phyloP scores from a whole-genome alignment of 139 green algal species.

The Chloropicon primus region DNA sequence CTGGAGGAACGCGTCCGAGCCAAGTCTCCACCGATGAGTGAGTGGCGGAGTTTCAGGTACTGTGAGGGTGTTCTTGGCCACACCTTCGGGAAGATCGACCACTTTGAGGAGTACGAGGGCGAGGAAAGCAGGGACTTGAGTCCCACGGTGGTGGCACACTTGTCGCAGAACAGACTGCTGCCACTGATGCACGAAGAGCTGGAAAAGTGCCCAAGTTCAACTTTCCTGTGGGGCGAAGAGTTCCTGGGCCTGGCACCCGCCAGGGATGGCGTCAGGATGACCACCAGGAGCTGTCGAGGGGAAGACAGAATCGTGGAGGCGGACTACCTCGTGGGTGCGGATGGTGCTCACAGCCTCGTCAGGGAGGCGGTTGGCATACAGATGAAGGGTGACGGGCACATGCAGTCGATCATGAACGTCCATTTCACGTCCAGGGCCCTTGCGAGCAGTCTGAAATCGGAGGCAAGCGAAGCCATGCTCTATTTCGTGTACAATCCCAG shows the following conservation, averaged over 20 bases:
- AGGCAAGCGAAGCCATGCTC: constrained; percentile 59
- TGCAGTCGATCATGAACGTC: constrained; percentile 81
- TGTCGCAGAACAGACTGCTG: constrained; percentile 73
- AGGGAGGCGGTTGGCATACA: constrained; percentile 28
- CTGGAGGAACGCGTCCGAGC: constrained; percentile 31
- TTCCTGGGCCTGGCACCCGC: background rate
- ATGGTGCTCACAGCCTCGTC: constrained; percentile 47
- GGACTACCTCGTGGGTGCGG: constrained; percentile 50
- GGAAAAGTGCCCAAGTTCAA: background rate
- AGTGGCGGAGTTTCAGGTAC: constrained; percentile 81
- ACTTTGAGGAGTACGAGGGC: constrained; percentile 45
- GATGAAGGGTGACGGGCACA: constrained; percentile 30
- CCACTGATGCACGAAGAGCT: constrained; percentile 38
- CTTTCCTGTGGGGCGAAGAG: background rate
- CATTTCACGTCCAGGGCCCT: constrained; percentile 52
- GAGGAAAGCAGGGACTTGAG: background rate
- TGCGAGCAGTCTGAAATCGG: background rate
- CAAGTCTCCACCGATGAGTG: constrained; percentile 40
- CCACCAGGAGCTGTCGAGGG: background rate
- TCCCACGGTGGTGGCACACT: constrained; percentile 34
- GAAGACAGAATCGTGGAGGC: background rate
- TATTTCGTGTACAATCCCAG: constrained; percentile 87
- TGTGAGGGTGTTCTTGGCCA: constrained; percentile 32
- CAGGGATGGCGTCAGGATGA: background rate
- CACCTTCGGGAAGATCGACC: constrained; percentile 61